A percentile compares a stretch with the other conserved stretches of the same genome.
These are phyloP conservation scores for Corymbia citriodora DNA, from an alignment of 441 rosid species.

Conservation along the genomic window DNA sequence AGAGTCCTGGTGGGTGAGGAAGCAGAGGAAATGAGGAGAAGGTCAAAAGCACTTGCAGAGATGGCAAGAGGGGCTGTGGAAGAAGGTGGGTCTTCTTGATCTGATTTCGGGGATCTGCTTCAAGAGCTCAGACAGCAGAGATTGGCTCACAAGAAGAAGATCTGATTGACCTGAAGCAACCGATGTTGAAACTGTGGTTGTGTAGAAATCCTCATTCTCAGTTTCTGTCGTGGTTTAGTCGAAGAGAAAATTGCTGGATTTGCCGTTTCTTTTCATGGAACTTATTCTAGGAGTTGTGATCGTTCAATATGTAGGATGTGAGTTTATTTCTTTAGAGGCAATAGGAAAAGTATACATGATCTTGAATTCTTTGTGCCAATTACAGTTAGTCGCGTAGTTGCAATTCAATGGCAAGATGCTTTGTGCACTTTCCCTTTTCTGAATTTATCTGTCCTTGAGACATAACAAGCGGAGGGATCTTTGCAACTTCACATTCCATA, in stretches of 20 bases:
- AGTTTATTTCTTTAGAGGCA: neutral
- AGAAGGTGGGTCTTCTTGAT: constrained; percentile 1
- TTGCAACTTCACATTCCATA: neutral
- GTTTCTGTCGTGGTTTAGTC: neutral
- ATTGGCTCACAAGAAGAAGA: neutral
- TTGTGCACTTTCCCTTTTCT: neutral
- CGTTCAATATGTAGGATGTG: neutral
- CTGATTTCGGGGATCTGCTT: neutral
- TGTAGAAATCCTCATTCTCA: neutral
- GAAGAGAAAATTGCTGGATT: neutral
- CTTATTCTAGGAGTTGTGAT: neutral
- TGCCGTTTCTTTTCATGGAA: neutral
- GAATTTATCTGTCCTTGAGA: neutral
- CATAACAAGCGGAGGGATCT: neutral
- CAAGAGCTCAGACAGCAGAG: neutral
- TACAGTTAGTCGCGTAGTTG: neutral
- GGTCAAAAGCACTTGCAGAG: neutral
- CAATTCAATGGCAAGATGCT: neutral
- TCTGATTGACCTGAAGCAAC: neutral
- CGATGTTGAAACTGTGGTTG: neutral
- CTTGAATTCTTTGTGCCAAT: neutral
- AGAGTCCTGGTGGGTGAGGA: neutral
- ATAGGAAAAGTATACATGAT: neutral
- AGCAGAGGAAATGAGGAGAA: neutral
- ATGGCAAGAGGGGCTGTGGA: constrained; percentile 1